phyloP scores from a whole-genome alignment of 2,329 filamentous ascomycete genomes.

The Venturia oleaginea region DNA sequence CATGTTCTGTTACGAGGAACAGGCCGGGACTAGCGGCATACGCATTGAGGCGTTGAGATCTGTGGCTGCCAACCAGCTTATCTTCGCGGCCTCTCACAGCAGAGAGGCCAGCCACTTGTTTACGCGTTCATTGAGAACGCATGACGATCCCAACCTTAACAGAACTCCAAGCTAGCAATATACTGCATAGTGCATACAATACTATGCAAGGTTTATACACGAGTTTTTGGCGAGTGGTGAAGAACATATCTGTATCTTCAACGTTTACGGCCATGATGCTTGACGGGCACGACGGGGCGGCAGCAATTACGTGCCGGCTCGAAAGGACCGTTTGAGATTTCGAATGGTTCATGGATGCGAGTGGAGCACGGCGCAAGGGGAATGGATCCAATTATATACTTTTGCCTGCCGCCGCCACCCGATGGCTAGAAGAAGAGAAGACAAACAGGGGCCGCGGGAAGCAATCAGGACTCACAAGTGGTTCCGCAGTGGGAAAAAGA shows the following conservation, averaged over 20 bases:
- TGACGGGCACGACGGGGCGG: not conserved
- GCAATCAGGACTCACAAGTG: not conserved
- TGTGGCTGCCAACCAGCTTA: not conserved
- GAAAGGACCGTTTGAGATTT: not conserved
- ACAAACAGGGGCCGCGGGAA: not conserved
- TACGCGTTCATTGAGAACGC: not conserved
- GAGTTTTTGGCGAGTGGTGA: not conserved
- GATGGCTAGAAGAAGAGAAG: not conserved
- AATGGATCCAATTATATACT: not conserved
- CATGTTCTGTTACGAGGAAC: not conserved
- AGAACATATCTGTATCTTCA: not conserved
- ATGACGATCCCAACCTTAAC: not conserved
- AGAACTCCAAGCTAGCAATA: not conserved
- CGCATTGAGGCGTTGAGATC: not conserved
- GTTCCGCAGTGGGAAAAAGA: not conserved
- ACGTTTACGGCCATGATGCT: not conserved
- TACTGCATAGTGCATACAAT: not conserved
- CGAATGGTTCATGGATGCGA: constrained; percentile 7
- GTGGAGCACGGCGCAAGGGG: not conserved
- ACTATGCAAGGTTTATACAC: not conserved
- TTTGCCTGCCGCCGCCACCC: constrained; percentile 1
- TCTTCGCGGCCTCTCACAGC: not conserved
- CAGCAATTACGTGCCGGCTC: constrained; percentile 1
- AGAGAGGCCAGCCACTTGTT: not conserved
- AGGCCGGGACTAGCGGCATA: constrained; percentile 1